Percentiles rank a stretch among this genome's conserved stretches.
These are phyloP conservation scores for Halophytophthora batemanensis DNA, from an alignment of 352 stramenopile species.

Conservation along the genomic window DNA sequence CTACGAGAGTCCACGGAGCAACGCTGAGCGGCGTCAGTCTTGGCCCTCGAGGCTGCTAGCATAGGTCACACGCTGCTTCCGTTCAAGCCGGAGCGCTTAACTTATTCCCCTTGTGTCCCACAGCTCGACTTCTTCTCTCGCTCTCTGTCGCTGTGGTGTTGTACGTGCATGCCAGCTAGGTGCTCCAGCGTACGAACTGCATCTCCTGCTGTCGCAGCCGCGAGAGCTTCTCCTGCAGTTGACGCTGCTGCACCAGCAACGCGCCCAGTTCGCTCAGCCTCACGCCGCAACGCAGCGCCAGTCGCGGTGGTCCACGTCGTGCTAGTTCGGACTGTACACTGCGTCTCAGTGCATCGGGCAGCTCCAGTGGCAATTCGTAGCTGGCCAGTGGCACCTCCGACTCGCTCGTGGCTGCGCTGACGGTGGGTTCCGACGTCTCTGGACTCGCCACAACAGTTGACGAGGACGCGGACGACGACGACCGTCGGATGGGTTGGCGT, in stretches of 20 bases:
- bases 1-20: constrained; percentile 30
- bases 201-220: constrained; percentile 39
- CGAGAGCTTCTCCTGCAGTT: constrained; percentile 32
- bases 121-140: neutral
- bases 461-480: constrained; percentile 14
- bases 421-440: neutral
- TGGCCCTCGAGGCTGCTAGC: too few relatives aligned
- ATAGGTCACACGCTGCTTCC: neutral
- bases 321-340: constrained; percentile 39
- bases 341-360: constrained; percentile 41
- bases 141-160: neutral
- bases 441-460: neutral
- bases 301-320: constrained; percentile 46
- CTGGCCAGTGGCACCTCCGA: constrained; percentile 43
- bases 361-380: constrained; percentile 65
- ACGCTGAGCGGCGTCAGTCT: constrained; percentile 7
- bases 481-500: neutral
- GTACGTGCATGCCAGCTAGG: neutral
- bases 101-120: constrained; percentile 25
- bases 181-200: constrained; percentile 49
- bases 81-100: constrained; percentile 32
- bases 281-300: constrained; percentile 55
- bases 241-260: constrained; percentile 40
- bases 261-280: constrained; percentile 39
- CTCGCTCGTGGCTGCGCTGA: neutral